Evolutionary conservation across 202 grass and related monocot genomes (phyloP), one percentile per base, ranked within the genome.

Genomic region (Panicum hallii): DNA sequence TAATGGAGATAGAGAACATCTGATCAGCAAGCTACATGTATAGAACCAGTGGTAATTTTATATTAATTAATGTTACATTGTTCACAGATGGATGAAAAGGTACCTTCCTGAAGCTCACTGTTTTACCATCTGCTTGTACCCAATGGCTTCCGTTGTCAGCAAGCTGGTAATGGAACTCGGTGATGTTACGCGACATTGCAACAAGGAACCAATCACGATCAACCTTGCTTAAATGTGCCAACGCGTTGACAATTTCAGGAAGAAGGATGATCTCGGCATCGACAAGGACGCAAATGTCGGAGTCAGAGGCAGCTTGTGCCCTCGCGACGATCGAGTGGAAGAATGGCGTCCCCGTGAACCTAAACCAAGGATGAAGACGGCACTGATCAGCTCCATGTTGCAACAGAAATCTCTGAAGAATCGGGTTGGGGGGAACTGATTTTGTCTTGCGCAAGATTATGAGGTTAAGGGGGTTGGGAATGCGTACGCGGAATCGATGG

Each of bases 281-380:
- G 30, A 90, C 82, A 34, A 98, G 85, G 64, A 95, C 54, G 78
- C 86, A 88, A 47, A 98, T 86, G 23, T 85, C 91, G 43, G 93
- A 84, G 83, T 48, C 72, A 43, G 84, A 50, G 47, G 79, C 26
- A 66, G 87, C 64, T 64, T 95, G 93, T 22, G 89, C 85, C 70
- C 88, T 93, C 16, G 89, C 87, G 44, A 98, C 48, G 61, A 94
- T 94, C 28, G 91, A 98, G 86, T 95, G 93, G 73, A 95, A 98
- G 86, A 95, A 92, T 7, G 93, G 96, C 11, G 77, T 89, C 46
- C 86, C 91, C 38, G 76, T 78, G 90, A 95, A 98, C 93, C 96
- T 98, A 79, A 83, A 77, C 22, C 81, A 71, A 46, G 73, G 68
- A 46, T 44, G 36, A 14, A 45, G 10, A 44, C 13, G 50, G 11